These are phyloP conservation scores for Sphaerostilbella broomeana DNA, from an alignment of 2,329 filamentous ascomycete genomes.

Conservation along the genomic window DNA sequence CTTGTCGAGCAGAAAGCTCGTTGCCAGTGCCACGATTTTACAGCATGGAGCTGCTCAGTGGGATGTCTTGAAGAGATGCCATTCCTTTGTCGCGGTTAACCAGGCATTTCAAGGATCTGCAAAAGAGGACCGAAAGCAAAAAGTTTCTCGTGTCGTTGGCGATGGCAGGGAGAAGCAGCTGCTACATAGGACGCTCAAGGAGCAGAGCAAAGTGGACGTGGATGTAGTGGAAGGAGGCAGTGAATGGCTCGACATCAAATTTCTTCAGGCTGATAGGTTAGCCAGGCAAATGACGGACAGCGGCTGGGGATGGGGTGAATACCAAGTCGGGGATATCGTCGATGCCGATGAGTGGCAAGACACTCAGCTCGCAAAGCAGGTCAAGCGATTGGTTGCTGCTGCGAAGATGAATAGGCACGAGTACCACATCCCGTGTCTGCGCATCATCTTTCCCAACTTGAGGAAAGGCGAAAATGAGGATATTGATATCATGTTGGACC, in stretches of 20 bases:
- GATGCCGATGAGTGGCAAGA: slow-evolving; percentile 31
- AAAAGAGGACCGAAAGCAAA: slow-evolving; percentile 19
- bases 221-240: slow-evolving; percentile 30
- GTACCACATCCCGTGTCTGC: slow-evolving; percentile 30
- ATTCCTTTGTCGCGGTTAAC: slow-evolving; percentile 25
- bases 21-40: slow-evolving; percentile 19
- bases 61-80: slow-evolving; percentile 28
- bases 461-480: slow-evolving; percentile 21
- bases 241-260: slow-evolving; percentile 30
- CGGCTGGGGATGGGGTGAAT: slow-evolving; percentile 37
- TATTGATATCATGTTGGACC: slow-evolving; percentile 28
- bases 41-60: slow-evolving; percentile 23
- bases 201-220: slow-evolving; percentile 28
- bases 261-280: slow-evolving; percentile 27
- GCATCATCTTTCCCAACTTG: slow-evolving; percentile 30
- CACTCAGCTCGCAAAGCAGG: slow-evolving; percentile 26
- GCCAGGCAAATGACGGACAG: slow-evolving; percentile 34
- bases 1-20: slow-evolving; percentile 17
- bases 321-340: slow-evolving; percentile 25
- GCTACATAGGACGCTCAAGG: slow-evolving; percentile 27
- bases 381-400: slow-evolving; percentile 29
- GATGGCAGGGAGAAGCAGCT: slow-evolving; percentile 22
- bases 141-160: slow-evolving; percentile 19
- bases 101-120: slow-evolving; percentile 28
- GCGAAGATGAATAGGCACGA: slow-evolving; percentile 31